These are phyloP conservation scores for Geosmithia morbida DNA, from an alignment of 2,329 filamentous ascomycete genomes.

Conservation along the genomic window DNA sequence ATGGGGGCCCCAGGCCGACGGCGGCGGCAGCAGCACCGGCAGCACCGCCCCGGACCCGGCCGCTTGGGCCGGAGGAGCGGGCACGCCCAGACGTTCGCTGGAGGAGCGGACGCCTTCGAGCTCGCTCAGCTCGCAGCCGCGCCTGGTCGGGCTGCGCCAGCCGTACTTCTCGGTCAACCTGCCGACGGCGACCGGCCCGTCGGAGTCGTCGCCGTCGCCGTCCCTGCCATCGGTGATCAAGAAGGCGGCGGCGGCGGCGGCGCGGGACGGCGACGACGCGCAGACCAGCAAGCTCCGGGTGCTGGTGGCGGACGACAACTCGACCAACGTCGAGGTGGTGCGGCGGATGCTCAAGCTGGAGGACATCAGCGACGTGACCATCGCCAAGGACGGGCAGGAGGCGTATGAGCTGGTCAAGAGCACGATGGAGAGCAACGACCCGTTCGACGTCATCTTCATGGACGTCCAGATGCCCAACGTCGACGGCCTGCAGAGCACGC, in stretches of 20 bases:
- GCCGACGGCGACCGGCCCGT: slow-evolving; percentile 7
- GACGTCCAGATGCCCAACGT: slow-evolving; percentile 93
- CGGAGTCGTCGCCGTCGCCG: neutral
- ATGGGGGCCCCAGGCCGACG: too few relatives aligned
- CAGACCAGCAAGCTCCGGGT: slow-evolving; percentile 54
- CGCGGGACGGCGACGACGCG: slow-evolving; percentile 17
- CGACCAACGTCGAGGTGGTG: slow-evolving; percentile 42
- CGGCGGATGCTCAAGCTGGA: slow-evolving; percentile 59
- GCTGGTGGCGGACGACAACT: slow-evolving; percentile 64
- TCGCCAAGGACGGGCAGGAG: slow-evolving; percentile 77
- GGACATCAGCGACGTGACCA: slow-evolving; percentile 73
- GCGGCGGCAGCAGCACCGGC: too few relatives aligned
- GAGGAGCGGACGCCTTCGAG: slow-evolving; percentile 4
- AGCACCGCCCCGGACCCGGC: too few relatives aligned
- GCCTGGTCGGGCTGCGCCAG: slow-evolving; percentile 67
- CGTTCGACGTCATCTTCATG: slow-evolving; percentile 89
- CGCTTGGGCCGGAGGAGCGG: too few relatives aligned
- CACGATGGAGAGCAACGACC: slow-evolving; percentile 57
- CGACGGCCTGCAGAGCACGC: slow-evolving; percentile 75
- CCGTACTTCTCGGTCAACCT: slow-evolving; percentile 51
- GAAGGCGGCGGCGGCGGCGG: neutral
- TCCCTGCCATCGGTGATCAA: neutral
- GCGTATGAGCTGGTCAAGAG: slow-evolving; percentile 76
- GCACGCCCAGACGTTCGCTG: neutral
- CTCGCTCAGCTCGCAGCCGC: slow-evolving; percentile 54